Percentiles rank a stretch among this genome's conserved stretches.
Evolutionary conservation across 805 yeast genomes (phyloP).

Genomic region (Candida tibetensis): DNA sequence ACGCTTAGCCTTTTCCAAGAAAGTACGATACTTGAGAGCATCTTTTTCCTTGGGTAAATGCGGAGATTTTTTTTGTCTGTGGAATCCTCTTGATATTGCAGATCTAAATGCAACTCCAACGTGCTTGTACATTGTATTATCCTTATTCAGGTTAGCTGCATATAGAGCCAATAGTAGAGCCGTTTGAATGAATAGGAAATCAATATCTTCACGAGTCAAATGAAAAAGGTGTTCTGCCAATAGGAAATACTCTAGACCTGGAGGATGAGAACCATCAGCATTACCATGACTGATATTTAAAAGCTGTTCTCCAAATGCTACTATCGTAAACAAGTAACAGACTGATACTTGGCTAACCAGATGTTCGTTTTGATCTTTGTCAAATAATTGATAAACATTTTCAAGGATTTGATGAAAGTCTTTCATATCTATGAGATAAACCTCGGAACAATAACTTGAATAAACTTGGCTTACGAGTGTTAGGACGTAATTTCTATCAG

Average conservation of each 20-base stretch:
- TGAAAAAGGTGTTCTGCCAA: slow-evolving; percentile 32
- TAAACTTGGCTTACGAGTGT: slow-evolving; percentile 24
- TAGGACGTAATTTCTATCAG: slow-evolving; percentile 22
- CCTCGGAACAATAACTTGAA: slow-evolving; percentile 32
- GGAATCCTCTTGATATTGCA: slow-evolving; percentile 37
- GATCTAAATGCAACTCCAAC: slow-evolving; percentile 40
- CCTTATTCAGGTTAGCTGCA: slow-evolving; percentile 35
- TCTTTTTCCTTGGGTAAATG: slow-evolving; percentile 2
- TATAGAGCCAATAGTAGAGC: slow-evolving; percentile 34
- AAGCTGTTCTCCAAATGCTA: slow-evolving; percentile 42
- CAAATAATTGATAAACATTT: slow-evolving; percentile 1
- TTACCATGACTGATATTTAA: slow-evolving; percentile 9
- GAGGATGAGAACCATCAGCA: slow-evolving; percentile 12
- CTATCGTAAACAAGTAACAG: slow-evolving; percentile 26
- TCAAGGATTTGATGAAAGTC: slow-evolving; percentile 17
- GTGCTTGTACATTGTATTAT: slow-evolving; percentile 38
- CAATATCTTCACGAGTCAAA: slow-evolving; percentile 29
- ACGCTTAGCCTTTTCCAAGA: slow-evolving; percentile 32
- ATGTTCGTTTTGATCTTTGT: neutral
- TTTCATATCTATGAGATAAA: slow-evolving; percentile 30
- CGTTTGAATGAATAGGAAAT: slow-evolving; percentile 33
- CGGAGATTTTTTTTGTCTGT: slow-evolving; percentile 25
- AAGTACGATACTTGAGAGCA: slow-evolving; percentile 3
- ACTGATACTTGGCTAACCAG: slow-evolving; percentile 1
- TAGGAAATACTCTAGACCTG: slow-evolving; percentile 34